Evolutionary conservation across 164 flowering plant genomes (phyloP), one percentile per base, ranked within the genome.

Genomic region (Kingdonia uniflora): DNA sequence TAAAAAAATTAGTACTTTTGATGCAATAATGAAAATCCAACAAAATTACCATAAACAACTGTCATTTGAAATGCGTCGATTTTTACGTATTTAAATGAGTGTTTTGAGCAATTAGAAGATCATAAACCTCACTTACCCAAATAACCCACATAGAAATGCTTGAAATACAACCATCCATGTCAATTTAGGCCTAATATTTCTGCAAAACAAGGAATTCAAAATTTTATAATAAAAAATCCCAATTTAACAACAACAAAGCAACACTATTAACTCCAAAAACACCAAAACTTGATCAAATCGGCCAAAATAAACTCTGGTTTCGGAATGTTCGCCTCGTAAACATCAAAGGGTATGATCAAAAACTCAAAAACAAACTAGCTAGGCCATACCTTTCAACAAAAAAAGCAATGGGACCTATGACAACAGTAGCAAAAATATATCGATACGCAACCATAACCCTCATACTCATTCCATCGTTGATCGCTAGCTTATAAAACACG

Each of bases 361-460:
- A 39, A 2, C 10, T 12, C 16, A 49, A 24, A 37, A 19, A 38
- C 8, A 37, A n/a, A n/a, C n/a, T 38, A 19, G 2, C 8, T 20
- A 52, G 19, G 5, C 14, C 14, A 0, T 11, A 80, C 94, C 90
- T 72, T 60, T 87, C 94, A 0, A 73, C 2, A 39, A 81, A 23
- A 57, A 78, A 52, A 25, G 96, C 83, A 35, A 85, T 22, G 21
- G 94, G 96, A 19, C 59, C 55, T 21, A 81, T 47, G 52, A 75
- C 60, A 23, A 66, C 78, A 0, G 86, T 46, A 14, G 79, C 84
- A 48, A 81, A 80, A 0, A 80, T 10, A 49, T 71, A 73, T 11
- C 96, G 63, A 39, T 87, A 87, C 12, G 86, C 87, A 2, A 82
- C 64, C 49, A 87, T 45, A 22, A 87, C n/a, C 22, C 44, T 51